A percentile compares a stretch with the other conserved stretches of the same genome.
Conservation (phyloP, 1,284 basidiomycete species). For the Termitomyces sp. region DNA sequence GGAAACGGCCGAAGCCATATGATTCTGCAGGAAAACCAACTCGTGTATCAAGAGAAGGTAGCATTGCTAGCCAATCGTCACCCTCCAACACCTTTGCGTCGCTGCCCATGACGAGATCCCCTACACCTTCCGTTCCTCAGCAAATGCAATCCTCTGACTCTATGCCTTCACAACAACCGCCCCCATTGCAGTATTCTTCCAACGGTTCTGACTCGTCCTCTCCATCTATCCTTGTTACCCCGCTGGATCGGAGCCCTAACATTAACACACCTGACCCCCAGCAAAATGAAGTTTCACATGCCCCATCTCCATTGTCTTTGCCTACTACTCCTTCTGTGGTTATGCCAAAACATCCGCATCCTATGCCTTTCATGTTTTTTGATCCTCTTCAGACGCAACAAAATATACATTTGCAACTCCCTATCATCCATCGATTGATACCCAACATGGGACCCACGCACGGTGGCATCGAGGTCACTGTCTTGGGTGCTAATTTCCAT, state of each 20-base stretch:
- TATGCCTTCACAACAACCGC: constrained; percentile 20
- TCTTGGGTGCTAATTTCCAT: constrained; percentile 89
- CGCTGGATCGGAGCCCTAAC: constrained; percentile 33
- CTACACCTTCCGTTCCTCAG: constrained; percentile 39
- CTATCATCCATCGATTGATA: constrained; percentile 80
- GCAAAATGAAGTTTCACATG: constrained; percentile 20
- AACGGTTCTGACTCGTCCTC: constrained; percentile 39
- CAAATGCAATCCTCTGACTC: constrained; percentile 23
- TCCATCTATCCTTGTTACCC: constrained; percentile 34
- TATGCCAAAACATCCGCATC: constrained; percentile 28
- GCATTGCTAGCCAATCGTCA: constrained; percentile 46
- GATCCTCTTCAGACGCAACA: constrained; percentile 42
- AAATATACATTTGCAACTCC: constrained; percentile 43
- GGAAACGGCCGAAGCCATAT: constrained; percentile 56
- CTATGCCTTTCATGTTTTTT: constrained; percentile 59
- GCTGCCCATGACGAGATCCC: constrained; percentile 42
- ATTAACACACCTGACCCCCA: constrained; percentile 27
- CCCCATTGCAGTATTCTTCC: constrained; percentile 31
- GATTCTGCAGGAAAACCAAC: constrained; percentile 41
- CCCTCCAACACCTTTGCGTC: constrained; percentile 40
- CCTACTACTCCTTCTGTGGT: constrained; percentile 20
- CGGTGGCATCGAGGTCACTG: constrained; percentile 93
- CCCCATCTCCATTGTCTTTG: constrained; percentile 22
- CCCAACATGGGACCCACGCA: constrained; percentile 89
- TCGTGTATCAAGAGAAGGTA: constrained; percentile 45